Conservation (phyloP, 2,329 filamentous ascomycete genomes). For the Tothia fuscella region DNA sequence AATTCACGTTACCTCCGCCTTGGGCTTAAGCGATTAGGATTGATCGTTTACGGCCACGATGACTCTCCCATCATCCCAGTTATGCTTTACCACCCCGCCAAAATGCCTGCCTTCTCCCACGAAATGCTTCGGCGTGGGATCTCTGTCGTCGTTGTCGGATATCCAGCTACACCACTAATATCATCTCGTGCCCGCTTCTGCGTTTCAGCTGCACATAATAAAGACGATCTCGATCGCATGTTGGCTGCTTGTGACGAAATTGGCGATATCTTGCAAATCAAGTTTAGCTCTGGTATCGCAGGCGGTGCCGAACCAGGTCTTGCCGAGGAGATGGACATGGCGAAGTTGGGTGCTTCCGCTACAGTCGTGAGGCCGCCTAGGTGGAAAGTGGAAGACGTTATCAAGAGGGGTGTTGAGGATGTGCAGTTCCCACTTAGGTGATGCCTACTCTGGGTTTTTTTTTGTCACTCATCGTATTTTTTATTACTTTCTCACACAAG, state of each 20-base stretch:
- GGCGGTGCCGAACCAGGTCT: constrained; percentile 54
- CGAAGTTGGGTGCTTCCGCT: no score
- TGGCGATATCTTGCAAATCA: constrained; percentile 82
- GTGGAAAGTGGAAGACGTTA: constrained; percentile 66
- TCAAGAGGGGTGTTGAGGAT: constrained; percentile 62
- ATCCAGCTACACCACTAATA: constrained; percentile 90
- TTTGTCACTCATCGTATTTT: no score
- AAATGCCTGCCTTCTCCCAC: constrained; percentile 96
- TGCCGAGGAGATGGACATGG: constrained; percentile 29
- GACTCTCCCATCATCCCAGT: constrained; percentile 95
- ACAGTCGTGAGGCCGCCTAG: constrained; percentile 47
- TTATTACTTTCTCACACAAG: no score
- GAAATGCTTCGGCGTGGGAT: constrained; percentile 98
- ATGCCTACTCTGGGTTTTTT: neutral
- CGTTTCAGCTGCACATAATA: constrained; percentile 90
- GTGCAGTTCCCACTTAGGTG: constrained; percentile 51
- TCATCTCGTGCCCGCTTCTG: constrained; percentile 93
- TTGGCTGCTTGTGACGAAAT: constrained; percentile 85
- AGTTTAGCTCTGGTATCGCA: constrained; percentile 92
- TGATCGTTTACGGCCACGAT: constrained; percentile 94
- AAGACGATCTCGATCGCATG: constrained; percentile 89
- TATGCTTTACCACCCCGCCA: constrained; percentile 93
- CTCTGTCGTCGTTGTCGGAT: constrained; percentile 91
- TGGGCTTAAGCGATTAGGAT: constrained; percentile 89
- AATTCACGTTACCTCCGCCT: constrained; percentile 98